These are phyloP conservation scores for Phytopythium ostracodes DNA, from an alignment of 352 stramenopile genomes.

Conservation along the genomic window DNA sequence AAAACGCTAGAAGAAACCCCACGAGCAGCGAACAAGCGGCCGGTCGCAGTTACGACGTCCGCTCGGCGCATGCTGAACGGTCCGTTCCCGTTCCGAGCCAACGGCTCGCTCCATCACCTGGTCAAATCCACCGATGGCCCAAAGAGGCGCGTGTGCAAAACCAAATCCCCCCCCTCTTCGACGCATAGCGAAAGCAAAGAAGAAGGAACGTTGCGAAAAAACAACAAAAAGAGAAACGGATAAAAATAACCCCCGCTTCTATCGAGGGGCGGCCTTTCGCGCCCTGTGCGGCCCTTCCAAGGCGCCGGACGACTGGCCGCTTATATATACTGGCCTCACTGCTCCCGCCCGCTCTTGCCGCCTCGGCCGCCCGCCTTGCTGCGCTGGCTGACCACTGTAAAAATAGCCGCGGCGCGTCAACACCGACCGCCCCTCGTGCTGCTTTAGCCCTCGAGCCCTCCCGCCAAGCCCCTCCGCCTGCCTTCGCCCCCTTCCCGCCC, in stretches of 20 bases:
- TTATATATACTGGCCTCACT: too few species aligned
- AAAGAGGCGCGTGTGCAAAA: not conserved
- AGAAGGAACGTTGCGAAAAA: not conserved
- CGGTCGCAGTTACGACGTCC: too few species aligned
- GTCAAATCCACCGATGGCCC: too few species aligned
- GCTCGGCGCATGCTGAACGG: too few species aligned
- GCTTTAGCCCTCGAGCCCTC: not conserved
- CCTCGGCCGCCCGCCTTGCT: not conserved
- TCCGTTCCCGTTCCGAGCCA: too few species aligned
- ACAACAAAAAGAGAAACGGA: constrained; percentile 24
- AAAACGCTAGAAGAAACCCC: too few species aligned
- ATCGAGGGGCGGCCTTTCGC: not conserved
- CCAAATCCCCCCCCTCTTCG: not conserved
- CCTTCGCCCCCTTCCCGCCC: not conserved
- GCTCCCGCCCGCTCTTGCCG: not conserved
- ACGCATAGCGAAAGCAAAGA: not conserved
- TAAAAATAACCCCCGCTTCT: constrained; percentile 32
- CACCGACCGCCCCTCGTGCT: not conserved
- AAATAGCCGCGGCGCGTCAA: constrained; percentile 7
- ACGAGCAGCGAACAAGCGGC: not conserved
- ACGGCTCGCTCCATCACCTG: too few species aligned
- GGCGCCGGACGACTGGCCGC: not conserved
- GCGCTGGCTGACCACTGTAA: not conserved
- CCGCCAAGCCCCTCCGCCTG: too few species aligned
- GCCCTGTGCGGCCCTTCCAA: not conserved